Evolutionary conservation across 495 filamentous ascomycete species (phyloP).

Genomic region (Trichoderma gamsii): DNA sequence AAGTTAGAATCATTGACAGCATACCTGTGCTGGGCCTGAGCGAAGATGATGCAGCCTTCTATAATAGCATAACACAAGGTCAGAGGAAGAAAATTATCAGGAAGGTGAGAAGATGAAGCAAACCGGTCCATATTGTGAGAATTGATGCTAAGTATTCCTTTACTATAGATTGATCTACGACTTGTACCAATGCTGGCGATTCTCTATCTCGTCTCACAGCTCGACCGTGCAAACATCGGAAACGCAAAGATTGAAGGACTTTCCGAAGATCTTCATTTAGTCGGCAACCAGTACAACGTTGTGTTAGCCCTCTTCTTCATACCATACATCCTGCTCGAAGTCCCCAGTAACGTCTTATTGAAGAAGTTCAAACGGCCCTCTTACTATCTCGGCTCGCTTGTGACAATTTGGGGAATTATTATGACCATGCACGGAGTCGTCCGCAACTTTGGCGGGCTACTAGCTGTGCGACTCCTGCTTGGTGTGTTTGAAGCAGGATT

Average conservation of each 20-base stretch:
- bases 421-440: constrained; percentile 60
- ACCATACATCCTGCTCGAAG: constrained; percentile 32
- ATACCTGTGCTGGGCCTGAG: constrained; percentile 8
- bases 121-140: background rate
- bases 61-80: background rate
- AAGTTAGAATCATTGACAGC: constrained; percentile 1
- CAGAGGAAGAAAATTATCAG: constrained; percentile 4
- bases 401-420: constrained; percentile 60
- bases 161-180: constrained; percentile 26
- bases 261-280: constrained; percentile 53
- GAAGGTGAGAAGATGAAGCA: background rate
- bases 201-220: constrained; percentile 37
- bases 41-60: constrained; percentile 11
- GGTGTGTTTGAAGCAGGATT: constrained; percentile 59
- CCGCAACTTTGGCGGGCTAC: constrained; percentile 44
- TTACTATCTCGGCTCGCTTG: constrained; percentile 39
- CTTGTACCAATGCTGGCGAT: constrained; percentile 41
- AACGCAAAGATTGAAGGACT: constrained; percentile 51
- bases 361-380: constrained; percentile 50
- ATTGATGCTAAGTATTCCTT: background rate
- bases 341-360: constrained; percentile 70
- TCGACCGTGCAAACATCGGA: constrained; percentile 32
- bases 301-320: constrained; percentile 52
- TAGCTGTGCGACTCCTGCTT: constrained; percentile 52
- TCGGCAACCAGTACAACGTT: constrained; percentile 60